phyloP scores from a whole-genome alignment of 371 early-diverging fungal species.

The Paraphysoderma sedebokerense region DNA sequence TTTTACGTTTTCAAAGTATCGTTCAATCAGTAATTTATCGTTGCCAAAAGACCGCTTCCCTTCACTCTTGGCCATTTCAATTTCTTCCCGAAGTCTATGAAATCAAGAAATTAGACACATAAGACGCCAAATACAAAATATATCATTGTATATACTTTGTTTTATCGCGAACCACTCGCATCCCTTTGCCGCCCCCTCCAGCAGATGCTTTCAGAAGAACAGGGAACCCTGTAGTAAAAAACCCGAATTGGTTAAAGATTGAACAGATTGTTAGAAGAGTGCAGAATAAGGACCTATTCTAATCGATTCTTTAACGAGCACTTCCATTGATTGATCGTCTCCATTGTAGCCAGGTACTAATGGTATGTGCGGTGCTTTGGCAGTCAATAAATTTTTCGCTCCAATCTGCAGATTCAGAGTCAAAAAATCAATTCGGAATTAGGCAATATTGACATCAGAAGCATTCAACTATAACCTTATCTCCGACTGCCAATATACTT shows the following conservation, averaged over 20 bases:
- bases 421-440: neutral
- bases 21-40: conserved; percentile 3
- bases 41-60: conserved; percentile 3
- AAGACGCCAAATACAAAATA: neutral
- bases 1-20: conserved; percentile 4
- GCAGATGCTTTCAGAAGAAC: conserved; percentile 15
- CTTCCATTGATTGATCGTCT: conserved; percentile 21
- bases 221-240: conserved; percentile 6
- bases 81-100: neutral
- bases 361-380: conserved; percentile 20
- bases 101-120: neutral
- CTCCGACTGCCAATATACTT: conserved; percentile 14
- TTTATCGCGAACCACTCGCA: conserved; percentile 2
- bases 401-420: conserved; percentile 1
- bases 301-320: conserved; percentile 26
- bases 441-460: neutral
- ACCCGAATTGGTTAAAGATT: conserved; percentile 4
- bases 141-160: neutral
- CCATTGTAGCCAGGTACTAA: conserved; percentile 49
- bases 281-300: conserved; percentile 16
- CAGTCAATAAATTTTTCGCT: conserved; percentile 5
- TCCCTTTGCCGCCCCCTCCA: conserved; percentile 23
- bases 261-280: neutral
- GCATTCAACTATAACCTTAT: conserved; percentile 8
- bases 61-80: conserved; percentile 4